Base-by-base conservation (phyloP, 805 yeast species). In the Ogataea populi-albae region DNA sequence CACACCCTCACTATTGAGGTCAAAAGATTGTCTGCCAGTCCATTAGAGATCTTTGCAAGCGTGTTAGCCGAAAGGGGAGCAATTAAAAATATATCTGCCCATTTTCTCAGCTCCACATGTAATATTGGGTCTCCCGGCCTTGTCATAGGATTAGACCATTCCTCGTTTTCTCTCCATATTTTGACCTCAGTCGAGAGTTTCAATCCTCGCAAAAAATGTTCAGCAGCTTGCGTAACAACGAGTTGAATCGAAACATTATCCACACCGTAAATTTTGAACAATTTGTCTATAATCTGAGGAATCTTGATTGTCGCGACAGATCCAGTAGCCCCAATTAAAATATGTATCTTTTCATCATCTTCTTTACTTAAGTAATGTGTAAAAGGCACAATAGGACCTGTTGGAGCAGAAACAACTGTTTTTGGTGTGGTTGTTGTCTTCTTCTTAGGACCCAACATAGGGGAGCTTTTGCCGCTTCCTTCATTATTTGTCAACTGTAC, bases 11-110 rank as follows among this genome's bases (percentile, higher is more conserved):
- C 75, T 15, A 89, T 94, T 54, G 84, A 84, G 4, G 98, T 91
- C 38, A 93, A 68, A 46, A 91, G 66, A 60, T 93, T 93, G 60
- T 91, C 98, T 55, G 97, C 91, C 27, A 91, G 68, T 0, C 98
- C 98, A 40, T 86, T 66, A 0, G 96, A 80, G 34, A 93, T 81
- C 54, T 93, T 93, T 10, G 96, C 81, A 32, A 91, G 66, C 0
- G 98, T 83, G 59, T 93, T 93, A 5, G 98, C 97, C 11, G 95
- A 82, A 47, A 91, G 67, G 10, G 98, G 98, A n/a, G 96, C 95
- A 28, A 91, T 83, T 16, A 93, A 73, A 32, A 93, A 69, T 27
- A 93, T 79, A 62, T 91, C 97, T 1, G 98, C 98, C 98, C 98
- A 91, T 45, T 95, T 78, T 41, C 98, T 79, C 41, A 91, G 68